Conservation (phyloP, 2,329 filamentous ascomycete genomes). For the Bipolaris oryzae region DNA sequence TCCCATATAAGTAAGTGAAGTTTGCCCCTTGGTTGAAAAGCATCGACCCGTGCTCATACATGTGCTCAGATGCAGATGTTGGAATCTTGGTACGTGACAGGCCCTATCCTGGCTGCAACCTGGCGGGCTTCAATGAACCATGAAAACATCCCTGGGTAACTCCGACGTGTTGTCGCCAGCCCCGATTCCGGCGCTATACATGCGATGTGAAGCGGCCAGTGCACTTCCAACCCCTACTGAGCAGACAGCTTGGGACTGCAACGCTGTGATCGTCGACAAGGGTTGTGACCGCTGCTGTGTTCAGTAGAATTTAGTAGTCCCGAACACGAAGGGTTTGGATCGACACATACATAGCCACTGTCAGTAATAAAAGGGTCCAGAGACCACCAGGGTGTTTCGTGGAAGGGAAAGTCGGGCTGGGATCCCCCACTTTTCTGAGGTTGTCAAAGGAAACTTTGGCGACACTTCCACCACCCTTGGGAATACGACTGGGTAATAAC, state of each 20-base stretch:
- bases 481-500: background rate
- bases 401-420: background rate
- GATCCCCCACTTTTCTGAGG: background rate
- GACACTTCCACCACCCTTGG: background rate
- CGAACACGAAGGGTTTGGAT: background rate
- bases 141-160: background rate
- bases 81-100: background rate
- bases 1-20: background rate
- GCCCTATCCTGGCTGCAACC: slow-evolving; percentile 1
- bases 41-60: background rate
- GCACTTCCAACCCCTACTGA: background rate
- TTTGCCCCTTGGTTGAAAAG: background rate
- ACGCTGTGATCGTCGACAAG: background rate
- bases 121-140: background rate
- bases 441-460: background rate
- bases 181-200: background rate
- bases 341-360: background rate
- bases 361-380: background rate
- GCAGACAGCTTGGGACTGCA: background rate
- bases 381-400: background rate
- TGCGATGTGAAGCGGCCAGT: background rate
- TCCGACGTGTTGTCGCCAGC: background rate
- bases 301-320: background rate
- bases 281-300: slow-evolving; percentile 4
- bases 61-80: background rate